phyloP scores from a whole-genome alignment of 805 yeast species.

The Pichia nakasei region DNA sequence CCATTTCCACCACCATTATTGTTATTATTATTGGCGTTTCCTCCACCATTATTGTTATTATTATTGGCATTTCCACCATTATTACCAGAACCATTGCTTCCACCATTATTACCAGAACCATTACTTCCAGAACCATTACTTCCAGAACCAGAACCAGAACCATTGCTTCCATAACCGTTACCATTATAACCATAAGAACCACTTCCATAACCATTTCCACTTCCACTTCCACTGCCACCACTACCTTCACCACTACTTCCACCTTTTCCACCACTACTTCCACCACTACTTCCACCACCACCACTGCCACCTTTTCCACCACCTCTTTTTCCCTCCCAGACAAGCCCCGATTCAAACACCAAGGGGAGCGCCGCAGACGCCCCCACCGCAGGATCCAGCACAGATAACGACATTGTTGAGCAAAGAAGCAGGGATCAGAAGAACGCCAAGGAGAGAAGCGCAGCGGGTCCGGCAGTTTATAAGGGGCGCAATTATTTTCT shows the following conservation, averaged over 20 bases:
- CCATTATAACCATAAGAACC: background rate
- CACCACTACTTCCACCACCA: conserved; percentile 11
- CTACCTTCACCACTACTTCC: conserved; percentile 1
- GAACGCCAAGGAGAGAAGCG: too few species aligned
- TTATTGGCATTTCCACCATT: too few species aligned
- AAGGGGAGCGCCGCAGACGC: background rate
- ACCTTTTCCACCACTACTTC: conserved; percentile 11
- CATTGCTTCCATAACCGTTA: background rate
- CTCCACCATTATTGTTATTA: too few species aligned
- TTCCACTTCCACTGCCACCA: background rate
- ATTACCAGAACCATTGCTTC: background rate
- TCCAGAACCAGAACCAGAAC: background rate
- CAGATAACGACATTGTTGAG: background rate
- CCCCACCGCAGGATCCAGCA: background rate
- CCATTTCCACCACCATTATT: too few species aligned
- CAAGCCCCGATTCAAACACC: background rate
- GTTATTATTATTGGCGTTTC: too few species aligned
- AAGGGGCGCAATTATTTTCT: too few species aligned
- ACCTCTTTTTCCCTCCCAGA: background rate
- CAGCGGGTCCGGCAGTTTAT: too few species aligned
- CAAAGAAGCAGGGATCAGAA: background rate
- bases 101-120: conserved; percentile 1
- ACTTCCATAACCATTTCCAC: background rate
- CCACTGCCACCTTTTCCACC: background rate
- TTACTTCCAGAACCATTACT: background rate